A percentile compares a stretch with the other conserved stretches of the same genome.
Evolutionary conservation across 768 basidiomycete species (phyloP).

Genomic region (Mycena floridula): DNA sequence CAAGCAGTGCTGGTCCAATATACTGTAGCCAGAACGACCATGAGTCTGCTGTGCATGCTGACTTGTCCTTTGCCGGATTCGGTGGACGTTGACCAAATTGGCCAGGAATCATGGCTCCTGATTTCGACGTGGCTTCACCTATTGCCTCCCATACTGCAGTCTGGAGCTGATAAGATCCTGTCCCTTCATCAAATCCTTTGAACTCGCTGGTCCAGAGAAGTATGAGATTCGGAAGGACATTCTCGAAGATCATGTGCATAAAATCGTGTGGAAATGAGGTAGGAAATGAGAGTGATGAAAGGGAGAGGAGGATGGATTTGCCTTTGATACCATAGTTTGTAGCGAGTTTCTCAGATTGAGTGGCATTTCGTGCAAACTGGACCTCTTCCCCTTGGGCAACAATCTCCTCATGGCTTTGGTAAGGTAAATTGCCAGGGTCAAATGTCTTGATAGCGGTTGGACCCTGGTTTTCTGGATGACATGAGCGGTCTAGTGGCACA

Average conservation of each 20-base stretch:
- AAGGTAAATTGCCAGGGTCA: constrained; percentile 18
- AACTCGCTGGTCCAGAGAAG: constrained; percentile 26
- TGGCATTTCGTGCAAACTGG: not conserved
- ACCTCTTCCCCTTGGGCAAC: constrained; percentile 5
- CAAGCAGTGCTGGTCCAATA: constrained; percentile 21
- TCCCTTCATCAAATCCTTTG: constrained; percentile 21
- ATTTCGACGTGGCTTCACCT: constrained; percentile 15
- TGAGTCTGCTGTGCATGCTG: constrained; percentile 17
- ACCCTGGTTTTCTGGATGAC: constrained; percentile 6
- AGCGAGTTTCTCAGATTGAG: constrained; percentile 4
- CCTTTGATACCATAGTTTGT: constrained; percentile 19
- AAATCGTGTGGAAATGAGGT: constrained; percentile 27
- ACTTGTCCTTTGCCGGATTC: constrained; percentile 13
- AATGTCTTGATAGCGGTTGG: not conserved
- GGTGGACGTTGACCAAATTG: constrained; percentile 17
- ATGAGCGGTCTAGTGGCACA: constrained; percentile 11
- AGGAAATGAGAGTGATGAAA: constrained; percentile 20
- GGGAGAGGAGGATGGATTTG: constrained; percentile 13
- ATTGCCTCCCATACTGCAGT: constrained; percentile 24
- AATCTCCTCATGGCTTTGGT: constrained; percentile 14
- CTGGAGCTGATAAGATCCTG: constrained; percentile 14
- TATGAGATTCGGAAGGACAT: constrained; percentile 23
- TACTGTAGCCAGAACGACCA: constrained; percentile 21
- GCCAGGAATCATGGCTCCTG: constrained; percentile 18
- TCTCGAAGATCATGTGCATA: constrained; percentile 32